These are phyloP conservation scores for Pichia cephalocereana DNA, from an alignment of 805 yeast species.

Conservation along the genomic window DNA sequence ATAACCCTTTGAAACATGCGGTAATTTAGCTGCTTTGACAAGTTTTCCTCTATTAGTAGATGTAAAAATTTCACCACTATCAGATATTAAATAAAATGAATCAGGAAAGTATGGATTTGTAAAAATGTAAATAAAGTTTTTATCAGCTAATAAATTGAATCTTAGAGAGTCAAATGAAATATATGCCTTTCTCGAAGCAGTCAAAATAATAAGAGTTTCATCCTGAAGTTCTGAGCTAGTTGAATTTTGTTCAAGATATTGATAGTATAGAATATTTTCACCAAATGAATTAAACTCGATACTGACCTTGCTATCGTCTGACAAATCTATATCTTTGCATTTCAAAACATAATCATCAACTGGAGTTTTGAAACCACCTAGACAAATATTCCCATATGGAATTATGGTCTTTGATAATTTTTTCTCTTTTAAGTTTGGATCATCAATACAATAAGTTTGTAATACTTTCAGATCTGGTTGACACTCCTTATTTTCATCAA, in stretches of 20 bases:
- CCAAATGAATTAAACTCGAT: constrained; percentile 38
- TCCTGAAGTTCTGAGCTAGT: constrained; percentile 32
- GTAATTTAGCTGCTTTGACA: constrained; percentile 32
- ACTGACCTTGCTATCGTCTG: constrained; percentile 10
- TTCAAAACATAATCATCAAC: constrained; percentile 23
- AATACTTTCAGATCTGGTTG: constrained; percentile 21
- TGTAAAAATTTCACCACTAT: constrained; percentile 38
- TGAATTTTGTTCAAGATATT: constrained; percentile 49
- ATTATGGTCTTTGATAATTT: constrained; percentile 18
- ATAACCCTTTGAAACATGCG: constrained; percentile 41
- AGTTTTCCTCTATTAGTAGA: constrained; percentile 62
- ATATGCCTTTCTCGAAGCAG: constrained; percentile 41
- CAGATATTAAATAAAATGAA: constrained; percentile 45
- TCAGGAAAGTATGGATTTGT: constrained; percentile 50
- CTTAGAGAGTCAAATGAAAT: constrained; percentile 68
- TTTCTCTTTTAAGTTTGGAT: constrained; percentile 11
- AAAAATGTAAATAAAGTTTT: constrained; percentile 40
- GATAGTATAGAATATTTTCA: constrained; percentile 45
- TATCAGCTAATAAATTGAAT: constrained; percentile 27
- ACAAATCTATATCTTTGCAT: constrained; percentile 26
- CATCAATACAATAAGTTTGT: constrained; percentile 17
- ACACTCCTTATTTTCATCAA: constrained; percentile 37
- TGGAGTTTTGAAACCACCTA: constrained; percentile 15
- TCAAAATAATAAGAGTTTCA: constrained; percentile 57
- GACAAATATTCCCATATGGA: constrained; percentile 22